Base-by-base conservation (phyloP, 352 stramenopile species). In the Globisporangium lucens region DNA sequence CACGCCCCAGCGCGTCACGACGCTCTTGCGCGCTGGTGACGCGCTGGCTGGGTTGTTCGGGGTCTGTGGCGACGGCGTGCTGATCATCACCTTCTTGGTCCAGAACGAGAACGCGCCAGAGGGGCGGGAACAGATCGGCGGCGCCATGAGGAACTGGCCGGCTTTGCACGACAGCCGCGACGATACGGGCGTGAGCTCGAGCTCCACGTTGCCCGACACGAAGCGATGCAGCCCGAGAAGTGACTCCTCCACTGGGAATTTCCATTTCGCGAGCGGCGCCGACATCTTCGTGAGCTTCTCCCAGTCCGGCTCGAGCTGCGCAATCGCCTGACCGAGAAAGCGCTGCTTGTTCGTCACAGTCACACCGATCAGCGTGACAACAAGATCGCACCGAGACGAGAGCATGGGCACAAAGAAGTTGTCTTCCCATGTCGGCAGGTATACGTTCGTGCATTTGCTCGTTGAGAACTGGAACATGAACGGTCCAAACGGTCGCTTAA, bases 391-490 rank as follows among this genome's bases (percentile, higher is more conserved):
- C 56, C 89, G 89, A 64, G 81, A 91, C 20, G 83, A 92, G n/a
- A 94, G 70, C 77, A 90, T 82, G 2, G 87, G 87, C 49, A 92
- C 83, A 60, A 93, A 92, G 68, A 92, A 91, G 55, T 60, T 75
- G 72, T 91, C 83, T 10, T 71, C 66, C 78, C 84, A 94, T 13
- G 67, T 80, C 4, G 83, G 83, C 13, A 81, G 58, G 46, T 90
- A 77, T 36, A 90, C 73, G 56, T 89, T 86, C 10, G 72, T 78
- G 64, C 80, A 76, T 58, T 82, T 82, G 20, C 61, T 63, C 2
- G 87, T 89, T 46, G 79, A 78, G 73, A 93, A 94, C 72, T 94
- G 80, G 65, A 93, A 94, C 87, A 94, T 94, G 76, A 93, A 93
- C 43, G 87, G 87, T 0, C 87, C 87, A 58, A 93, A 94, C 12